phyloP scores from a whole-genome alignment of 2,329 filamentous ascomycete species.

The Talaromyces sp. region DNA sequence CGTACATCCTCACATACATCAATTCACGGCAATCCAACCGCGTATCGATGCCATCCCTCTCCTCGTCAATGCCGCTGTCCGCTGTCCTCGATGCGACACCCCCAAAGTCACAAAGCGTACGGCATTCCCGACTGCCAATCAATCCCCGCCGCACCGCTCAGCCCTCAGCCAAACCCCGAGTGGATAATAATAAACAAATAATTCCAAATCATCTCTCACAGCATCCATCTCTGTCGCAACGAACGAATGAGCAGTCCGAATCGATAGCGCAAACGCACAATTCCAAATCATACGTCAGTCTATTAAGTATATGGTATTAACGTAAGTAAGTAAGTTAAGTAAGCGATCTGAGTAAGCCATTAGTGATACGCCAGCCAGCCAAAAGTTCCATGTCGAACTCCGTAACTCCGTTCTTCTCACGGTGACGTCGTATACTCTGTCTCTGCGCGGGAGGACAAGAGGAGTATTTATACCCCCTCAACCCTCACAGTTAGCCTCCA shows the following conservation, averaged over 20 bases:
- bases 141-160: too few relatives aligned
- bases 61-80: neutral
- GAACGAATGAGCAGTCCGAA: neutral
- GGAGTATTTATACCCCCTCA: slow-evolving; percentile 12
- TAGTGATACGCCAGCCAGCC: too few relatives aligned
- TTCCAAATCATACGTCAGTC: neutral
- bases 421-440: neutral
- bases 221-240: neutral
- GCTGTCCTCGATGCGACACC: neutral
- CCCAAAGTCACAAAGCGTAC: neutral
- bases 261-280: neutral
- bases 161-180: too few relatives aligned
- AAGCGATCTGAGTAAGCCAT: neutral
- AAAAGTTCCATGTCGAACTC: too few relatives aligned
- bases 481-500: neutral
- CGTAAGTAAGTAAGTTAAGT: neutral
- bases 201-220: slow-evolving; percentile 7
- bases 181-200: neutral
- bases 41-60: too few relatives aligned
- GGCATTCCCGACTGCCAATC: too few relatives aligned
- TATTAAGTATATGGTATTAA: neutral
- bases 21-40: too few relatives aligned
- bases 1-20: too few relatives aligned
- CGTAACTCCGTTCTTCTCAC: neutral
- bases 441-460: neutral